Conservation (phyloP, 1,139 yeast genomes). For the Candida glucosophila region DNA sequence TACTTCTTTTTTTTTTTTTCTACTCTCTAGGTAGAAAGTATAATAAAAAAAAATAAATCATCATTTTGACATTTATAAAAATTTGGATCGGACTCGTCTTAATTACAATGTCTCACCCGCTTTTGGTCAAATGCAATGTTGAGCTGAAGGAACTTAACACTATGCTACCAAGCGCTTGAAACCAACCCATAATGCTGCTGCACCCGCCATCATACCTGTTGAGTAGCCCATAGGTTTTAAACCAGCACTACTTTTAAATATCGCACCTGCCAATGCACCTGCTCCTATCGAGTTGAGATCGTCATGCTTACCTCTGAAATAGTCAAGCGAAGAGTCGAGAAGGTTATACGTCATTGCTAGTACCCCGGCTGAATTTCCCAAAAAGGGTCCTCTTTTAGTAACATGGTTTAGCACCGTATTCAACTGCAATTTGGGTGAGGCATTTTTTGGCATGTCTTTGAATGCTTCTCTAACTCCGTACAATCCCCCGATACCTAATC, state of each 20-base stretch:
- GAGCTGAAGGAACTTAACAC: too few species aligned
- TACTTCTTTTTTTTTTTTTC: too few species aligned
- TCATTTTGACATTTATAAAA: too few species aligned
- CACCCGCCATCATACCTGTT: constrained; percentile 77
- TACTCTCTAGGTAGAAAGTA: too few species aligned
- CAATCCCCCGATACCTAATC: constrained; percentile 75
- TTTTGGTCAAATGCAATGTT: too few species aligned
- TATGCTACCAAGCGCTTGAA: constrained; percentile 44
- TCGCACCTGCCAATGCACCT: constrained; percentile 89
- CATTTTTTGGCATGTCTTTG: constrained; percentile 60
- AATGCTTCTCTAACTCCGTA: constrained; percentile 86
- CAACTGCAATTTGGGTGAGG: constrained; percentile 70
- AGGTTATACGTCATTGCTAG: constrained; percentile 83
- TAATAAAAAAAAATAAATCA: too few species aligned
- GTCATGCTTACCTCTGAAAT: constrained; percentile 82
- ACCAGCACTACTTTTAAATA: constrained; percentile 83
- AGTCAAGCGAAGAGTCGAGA: constrained; percentile 72
- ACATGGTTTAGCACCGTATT: constrained; percentile 87
- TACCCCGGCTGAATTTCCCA: constrained; percentile 94
- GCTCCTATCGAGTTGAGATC: constrained; percentile 75
- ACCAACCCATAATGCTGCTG: constrained; percentile 92
- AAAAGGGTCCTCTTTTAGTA: constrained; percentile 90
- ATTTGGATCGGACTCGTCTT: too few species aligned
- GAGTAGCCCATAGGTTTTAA: constrained; percentile 82
- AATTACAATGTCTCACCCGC: too few species aligned